Conservation (phyloP, 345 rosid genomes). For the Balakata baccata region DNA sequence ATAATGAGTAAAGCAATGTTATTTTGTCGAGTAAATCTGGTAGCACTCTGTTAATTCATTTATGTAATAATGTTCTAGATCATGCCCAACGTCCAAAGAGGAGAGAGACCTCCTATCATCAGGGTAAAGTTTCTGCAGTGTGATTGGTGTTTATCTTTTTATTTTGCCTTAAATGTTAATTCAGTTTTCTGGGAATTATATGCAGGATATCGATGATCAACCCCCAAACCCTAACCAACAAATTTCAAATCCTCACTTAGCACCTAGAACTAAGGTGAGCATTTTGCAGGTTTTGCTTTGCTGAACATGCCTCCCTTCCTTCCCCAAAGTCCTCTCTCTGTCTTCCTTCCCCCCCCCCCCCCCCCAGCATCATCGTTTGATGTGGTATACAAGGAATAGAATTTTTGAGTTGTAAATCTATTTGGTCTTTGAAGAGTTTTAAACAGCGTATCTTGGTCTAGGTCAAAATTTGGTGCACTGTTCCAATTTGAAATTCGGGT, state of each 20-base stretch:
- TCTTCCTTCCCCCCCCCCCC: no score
- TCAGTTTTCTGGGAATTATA: slow-evolving; percentile 20
- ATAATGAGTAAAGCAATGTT: background rate
- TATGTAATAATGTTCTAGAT: slow-evolving; percentile 47
- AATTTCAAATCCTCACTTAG: slow-evolving; percentile 61
- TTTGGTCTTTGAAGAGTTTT: background rate
- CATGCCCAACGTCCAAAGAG: slow-evolving; percentile 89
- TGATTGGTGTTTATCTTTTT: background rate
- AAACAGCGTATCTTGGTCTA: background rate
- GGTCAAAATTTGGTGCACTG: background rate
- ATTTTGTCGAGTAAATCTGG: slow-evolving; percentile 2
- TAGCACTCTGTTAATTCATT: background rate
- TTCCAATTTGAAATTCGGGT: slow-evolving; percentile 5
- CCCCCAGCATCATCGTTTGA: no score
- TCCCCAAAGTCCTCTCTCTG: background rate
- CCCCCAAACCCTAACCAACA: slow-evolving; percentile 86
- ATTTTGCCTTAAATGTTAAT: slow-evolving; percentile 18
- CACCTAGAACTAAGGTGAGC: slow-evolving; percentile 83
- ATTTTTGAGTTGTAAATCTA: background rate
- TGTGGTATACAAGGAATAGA: background rate
- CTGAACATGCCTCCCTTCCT: background rate
- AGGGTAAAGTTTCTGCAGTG: slow-evolving; percentile 45
- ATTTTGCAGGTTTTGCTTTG: slow-evolving; percentile 6
- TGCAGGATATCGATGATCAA: slow-evolving; percentile 82
- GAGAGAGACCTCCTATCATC: slow-evolving; percentile 89